A percentile compares a stretch with the other conserved stretches of the same genome.
These are phyloP conservation scores for Nakazawaea ambrosiae DNA, from an alignment of 805 yeast species.

Conservation along the genomic window DNA sequence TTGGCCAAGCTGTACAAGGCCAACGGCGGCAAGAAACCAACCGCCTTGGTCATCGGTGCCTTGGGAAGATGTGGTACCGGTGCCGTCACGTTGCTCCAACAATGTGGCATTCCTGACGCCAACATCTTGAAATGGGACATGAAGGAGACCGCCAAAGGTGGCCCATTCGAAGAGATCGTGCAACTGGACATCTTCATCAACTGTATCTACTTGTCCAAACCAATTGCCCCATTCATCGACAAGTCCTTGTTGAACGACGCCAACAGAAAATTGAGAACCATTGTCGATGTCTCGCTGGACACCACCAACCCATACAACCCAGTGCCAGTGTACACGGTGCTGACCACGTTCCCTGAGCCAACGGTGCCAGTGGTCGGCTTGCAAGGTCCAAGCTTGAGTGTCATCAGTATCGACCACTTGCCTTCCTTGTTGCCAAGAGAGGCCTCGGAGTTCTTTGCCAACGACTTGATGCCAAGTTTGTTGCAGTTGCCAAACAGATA, in stretches of 20 bases:
- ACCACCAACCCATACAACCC: slow-evolving; percentile 99
- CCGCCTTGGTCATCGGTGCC: slow-evolving; percentile 88
- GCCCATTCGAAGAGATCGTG: slow-evolving; percentile 92
- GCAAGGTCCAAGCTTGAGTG: slow-evolving; percentile 81
- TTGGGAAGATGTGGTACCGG: slow-evolving; percentile 99
- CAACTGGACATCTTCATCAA: slow-evolving; percentile 86
- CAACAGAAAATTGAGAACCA: slow-evolving; percentile 76
- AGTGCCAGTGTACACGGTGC: slow-evolving; percentile 84
- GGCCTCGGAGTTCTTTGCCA: slow-evolving; percentile 86
- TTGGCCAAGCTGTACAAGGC: slow-evolving; percentile 44
- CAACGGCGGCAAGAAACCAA: slow-evolving; percentile 64
- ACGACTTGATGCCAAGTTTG: slow-evolving; percentile 84
- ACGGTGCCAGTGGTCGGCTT: slow-evolving; percentile 78
- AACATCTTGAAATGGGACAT: slow-evolving; percentile 93
- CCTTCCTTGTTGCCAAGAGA: slow-evolving; percentile 96
- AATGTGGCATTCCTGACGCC: slow-evolving; percentile 81
- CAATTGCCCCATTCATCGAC: slow-evolving; percentile 89
- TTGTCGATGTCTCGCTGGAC: slow-evolving; percentile 97
- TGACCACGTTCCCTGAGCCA: slow-evolving; percentile 88
- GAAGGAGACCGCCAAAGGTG: slow-evolving; percentile 93
- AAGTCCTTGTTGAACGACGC: slow-evolving; percentile 55
- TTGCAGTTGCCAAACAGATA: slow-evolving; percentile 77
- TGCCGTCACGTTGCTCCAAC: slow-evolving; percentile 76
- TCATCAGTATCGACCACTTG: slow-evolving; percentile 91
- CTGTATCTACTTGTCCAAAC: slow-evolving; percentile 90